Evolutionary conservation across 306 rosid genomes (phyloP).

Genomic region (Astragalus membranaceus): DNA sequence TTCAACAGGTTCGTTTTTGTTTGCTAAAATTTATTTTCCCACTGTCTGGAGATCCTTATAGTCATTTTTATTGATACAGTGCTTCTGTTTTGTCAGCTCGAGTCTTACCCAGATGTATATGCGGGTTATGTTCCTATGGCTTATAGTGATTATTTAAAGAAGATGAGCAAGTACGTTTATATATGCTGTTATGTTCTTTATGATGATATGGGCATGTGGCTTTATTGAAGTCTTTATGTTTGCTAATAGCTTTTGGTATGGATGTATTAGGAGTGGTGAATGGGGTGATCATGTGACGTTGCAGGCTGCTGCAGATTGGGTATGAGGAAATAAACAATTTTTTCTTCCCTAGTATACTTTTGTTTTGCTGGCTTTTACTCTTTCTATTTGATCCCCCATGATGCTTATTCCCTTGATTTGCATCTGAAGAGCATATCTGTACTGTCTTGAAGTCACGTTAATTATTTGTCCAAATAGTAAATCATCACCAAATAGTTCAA

Average conservation of each 20-base stretch:
- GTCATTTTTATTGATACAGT: slow-evolving; percentile 9
- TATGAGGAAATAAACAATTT: slow-evolving; percentile 25
- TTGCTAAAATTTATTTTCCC: background rate
- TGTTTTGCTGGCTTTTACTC: background rate
- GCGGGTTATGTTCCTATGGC: slow-evolving; percentile 83
- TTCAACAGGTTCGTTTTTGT: slow-evolving; percentile 57
- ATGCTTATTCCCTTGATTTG: slow-evolving; percentile 3
- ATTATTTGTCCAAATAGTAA: background rate
- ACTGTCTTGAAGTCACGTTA: too few species aligned
- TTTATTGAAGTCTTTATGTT: slow-evolving; percentile 1
- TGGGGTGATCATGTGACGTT: slow-evolving; percentile 99
- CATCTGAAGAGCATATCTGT: too few species aligned
- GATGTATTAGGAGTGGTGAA: slow-evolving; percentile 80
- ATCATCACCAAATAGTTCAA: background rate
- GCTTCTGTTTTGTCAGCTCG: slow-evolving; percentile 47
- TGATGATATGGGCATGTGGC: background rate
- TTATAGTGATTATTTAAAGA: slow-evolving; percentile 72
- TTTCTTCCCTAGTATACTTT: slow-evolving; percentile 7
- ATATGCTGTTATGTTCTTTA: slow-evolving; percentile 4
- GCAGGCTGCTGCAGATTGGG: slow-evolving; percentile 99
- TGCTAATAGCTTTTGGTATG: slow-evolving; percentile 22
- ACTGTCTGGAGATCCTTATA: background rate
- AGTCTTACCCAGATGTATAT: slow-evolving; percentile 43
- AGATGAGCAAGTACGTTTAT: slow-evolving; percentile 69
- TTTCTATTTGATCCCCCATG: background rate